Percentiles rank a stretch among this genome's conserved stretches.
phyloP scores from a whole-genome alignment of 208 protist species.

The Crithidia fasciculata region DNA sequence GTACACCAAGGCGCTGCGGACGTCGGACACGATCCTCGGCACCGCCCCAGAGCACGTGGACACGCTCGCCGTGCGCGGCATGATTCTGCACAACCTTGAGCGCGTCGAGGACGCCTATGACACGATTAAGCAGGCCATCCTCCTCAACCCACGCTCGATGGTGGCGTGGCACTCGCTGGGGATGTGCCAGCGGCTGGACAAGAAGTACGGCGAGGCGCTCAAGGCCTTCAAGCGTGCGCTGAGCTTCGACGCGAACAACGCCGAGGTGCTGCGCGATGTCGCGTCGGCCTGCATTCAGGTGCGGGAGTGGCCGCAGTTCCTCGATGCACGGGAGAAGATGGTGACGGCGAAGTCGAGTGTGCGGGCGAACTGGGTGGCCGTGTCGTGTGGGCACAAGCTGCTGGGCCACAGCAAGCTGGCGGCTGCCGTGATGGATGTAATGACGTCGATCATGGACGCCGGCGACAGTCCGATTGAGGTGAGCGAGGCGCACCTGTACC shows the following conservation, averaged over 20 bases:
- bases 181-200: slow-evolving; percentile 90
- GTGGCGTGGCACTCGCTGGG: slow-evolving; percentile 96
- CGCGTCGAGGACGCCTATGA: slow-evolving; percentile 76
- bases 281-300: slow-evolving; percentile 90
- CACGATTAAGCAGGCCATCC: slow-evolving; percentile 62
- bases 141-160: slow-evolving; percentile 61
- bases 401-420: slow-evolving; percentile 74
- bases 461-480: slow-evolving; percentile 74
- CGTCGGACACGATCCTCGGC: slow-evolving; percentile 73
- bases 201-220: slow-evolving; percentile 90
- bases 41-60: slow-evolving; percentile 77
- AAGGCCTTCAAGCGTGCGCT: slow-evolving; percentile 93
- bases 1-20: slow-evolving; percentile 81
- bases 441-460: slow-evolving; percentile 78
- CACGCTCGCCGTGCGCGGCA: slow-evolving; percentile 82
- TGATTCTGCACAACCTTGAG: slow-evolving; percentile 77
- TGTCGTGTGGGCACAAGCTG: slow-evolving; percentile 84
- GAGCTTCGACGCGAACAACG: slow-evolving; percentile 74
- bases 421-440: slow-evolving; percentile 78
- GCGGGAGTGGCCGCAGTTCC: slow-evolving; percentile 92
- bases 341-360: slow-evolving; percentile 86
- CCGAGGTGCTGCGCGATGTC: slow-evolving; percentile 92
- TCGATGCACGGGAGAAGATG: slow-evolving; percentile 87
- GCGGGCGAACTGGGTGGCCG: slow-evolving; percentile 88
- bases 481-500: slow-evolving; percentile 78